phyloP scores from a whole-genome alignment of 2,329 filamentous ascomycete species.

The Pseudohalonectria lignicola region DNA sequence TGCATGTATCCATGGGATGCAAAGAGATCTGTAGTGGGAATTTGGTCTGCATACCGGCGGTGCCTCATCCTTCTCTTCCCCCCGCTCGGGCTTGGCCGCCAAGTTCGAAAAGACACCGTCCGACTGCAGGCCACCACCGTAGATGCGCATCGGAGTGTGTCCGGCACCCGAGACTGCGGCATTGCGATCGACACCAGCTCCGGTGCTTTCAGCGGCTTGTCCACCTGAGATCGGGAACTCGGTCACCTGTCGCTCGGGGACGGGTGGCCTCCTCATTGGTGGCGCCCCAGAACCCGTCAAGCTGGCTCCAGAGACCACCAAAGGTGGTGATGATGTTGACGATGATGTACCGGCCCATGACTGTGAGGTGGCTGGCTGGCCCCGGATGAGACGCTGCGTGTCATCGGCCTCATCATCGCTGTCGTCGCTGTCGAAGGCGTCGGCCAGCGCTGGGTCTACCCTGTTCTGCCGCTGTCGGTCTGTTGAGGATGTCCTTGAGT shows the following conservation, averaged over 20 bases:
- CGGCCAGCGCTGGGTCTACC: constrained; percentile 74
- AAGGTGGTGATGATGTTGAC: too few relatives aligned
- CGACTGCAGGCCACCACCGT: constrained; percentile 66
- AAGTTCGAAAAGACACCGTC: constrained; percentile 97
- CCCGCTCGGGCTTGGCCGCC: constrained; percentile 76
- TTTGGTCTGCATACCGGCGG: constrained; percentile 62
- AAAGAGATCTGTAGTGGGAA: neutral
- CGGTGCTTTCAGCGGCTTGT: too few relatives aligned
- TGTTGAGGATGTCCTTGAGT: constrained; percentile 56
- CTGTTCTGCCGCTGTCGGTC: constrained; percentile 14
- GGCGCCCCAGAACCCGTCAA: too few relatives aligned
- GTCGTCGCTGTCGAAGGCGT: constrained; percentile 81
- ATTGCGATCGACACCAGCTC: neutral
- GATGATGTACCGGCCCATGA: constrained; percentile 5
- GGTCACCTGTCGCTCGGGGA: too few relatives aligned
- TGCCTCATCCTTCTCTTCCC: constrained; percentile 72
- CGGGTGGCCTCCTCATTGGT: too few relatives aligned
- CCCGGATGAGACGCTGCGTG: constrained; percentile 74
- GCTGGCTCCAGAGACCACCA: too few relatives aligned
- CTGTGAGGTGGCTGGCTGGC: constrained; percentile 25
- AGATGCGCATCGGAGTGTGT: constrained; percentile 34
- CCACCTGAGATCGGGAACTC: too few relatives aligned
- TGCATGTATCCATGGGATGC: too few relatives aligned
- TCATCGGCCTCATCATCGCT: constrained; percentile 70
- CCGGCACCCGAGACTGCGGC: neutral